Percentiles rank a stretch among this genome's conserved stretches.
phyloP scores from a whole-genome alignment of 1,284 basidiomycete genomes.

The Cystobasidium pallidum region DNA sequence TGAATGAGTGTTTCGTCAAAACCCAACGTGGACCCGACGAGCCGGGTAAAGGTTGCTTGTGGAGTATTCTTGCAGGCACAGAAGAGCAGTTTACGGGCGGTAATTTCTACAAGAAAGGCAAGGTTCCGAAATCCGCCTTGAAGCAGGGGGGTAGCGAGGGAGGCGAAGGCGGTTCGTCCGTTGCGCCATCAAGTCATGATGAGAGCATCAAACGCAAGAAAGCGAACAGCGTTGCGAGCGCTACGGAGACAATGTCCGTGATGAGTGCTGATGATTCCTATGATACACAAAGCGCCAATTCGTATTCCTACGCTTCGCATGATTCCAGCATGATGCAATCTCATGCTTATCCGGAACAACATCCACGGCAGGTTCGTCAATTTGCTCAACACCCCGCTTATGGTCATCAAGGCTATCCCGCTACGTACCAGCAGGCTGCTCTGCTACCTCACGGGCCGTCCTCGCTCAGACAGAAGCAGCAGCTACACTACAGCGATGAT shows the following conservation, averaged over 20 bases:
- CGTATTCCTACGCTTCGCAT: conserved; percentile 22
- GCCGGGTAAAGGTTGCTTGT: conserved; percentile 59
- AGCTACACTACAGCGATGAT: conserved; percentile 21
- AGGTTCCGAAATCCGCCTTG: conserved; percentile 30
- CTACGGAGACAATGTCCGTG: conserved; percentile 28
- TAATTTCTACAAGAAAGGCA: conserved; percentile 52
- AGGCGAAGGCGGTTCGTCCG: not conserved
- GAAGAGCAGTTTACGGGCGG: conserved; percentile 55
- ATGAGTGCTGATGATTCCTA: conserved; percentile 32
- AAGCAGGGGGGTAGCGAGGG: not conserved
- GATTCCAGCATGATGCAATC: conserved; percentile 20
- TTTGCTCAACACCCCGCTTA: conserved; percentile 16
- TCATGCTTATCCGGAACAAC: not conserved
- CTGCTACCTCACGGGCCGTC: conserved; percentile 25
- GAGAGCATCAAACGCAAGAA: conserved; percentile 11
- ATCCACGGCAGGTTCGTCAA: conserved; percentile 3
- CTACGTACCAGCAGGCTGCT: conserved; percentile 8
- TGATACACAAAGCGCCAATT: conserved; percentile 33
- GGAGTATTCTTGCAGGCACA: conserved; percentile 55
- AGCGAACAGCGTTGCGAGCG: conserved; percentile 33
- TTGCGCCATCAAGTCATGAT: conserved; percentile 20
- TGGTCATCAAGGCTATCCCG: not conserved
- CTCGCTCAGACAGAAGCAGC: conserved; percentile 20
- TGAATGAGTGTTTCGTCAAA: conserved; percentile 64
- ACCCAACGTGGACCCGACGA: conserved; percentile 48